Percentiles rank a stretch among this genome's conserved stretches.
Conservation (phyloP, 139 green algal species). For the Tetradesmus obliquus region DNA sequence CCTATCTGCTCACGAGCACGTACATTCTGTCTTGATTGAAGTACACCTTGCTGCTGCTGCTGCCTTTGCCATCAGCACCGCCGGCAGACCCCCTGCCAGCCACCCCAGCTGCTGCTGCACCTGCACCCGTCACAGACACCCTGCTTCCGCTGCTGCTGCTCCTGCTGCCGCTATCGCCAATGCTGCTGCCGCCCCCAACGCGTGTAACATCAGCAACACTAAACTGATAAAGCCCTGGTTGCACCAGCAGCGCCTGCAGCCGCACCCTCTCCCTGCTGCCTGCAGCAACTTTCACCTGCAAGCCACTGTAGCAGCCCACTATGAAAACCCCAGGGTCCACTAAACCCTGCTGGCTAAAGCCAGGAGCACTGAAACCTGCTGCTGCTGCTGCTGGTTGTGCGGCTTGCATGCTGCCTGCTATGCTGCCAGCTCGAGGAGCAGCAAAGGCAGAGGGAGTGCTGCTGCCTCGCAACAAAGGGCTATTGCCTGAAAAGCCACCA, state of each 20-base stretch:
- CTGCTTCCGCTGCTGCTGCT: neutral
- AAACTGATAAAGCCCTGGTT: constrained; percentile 40
- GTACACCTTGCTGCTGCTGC: constrained; percentile 26
- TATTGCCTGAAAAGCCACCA: neutral
- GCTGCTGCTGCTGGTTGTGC: neutral
- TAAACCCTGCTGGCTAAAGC: neutral
- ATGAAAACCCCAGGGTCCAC: constrained; percentile 29
- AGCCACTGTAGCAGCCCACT: neutral
- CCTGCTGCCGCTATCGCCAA: neutral
- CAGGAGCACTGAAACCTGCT: neutral
- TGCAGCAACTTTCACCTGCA: neutral
- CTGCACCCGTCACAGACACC: neutral
- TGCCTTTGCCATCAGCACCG: neutral
- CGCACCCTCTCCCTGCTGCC: neutral
- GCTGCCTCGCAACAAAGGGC: too few species aligned
- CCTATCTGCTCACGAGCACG: constrained; percentile 14
- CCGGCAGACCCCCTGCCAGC: neutral
- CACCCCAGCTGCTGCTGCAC: neutral
- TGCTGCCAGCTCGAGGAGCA: neutral
- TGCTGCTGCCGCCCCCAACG: neutral
- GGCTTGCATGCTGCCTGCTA: neutral
- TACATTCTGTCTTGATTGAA: constrained; percentile 33
- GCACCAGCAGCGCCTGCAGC: constrained; percentile 11
- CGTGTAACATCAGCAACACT: constrained; percentile 13
- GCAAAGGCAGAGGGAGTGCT: neutral